These are phyloP conservation scores for Backusella morwellensis DNA, from an alignment of 192 early-diverging fungal genomes.

Conservation along the genomic window DNA sequence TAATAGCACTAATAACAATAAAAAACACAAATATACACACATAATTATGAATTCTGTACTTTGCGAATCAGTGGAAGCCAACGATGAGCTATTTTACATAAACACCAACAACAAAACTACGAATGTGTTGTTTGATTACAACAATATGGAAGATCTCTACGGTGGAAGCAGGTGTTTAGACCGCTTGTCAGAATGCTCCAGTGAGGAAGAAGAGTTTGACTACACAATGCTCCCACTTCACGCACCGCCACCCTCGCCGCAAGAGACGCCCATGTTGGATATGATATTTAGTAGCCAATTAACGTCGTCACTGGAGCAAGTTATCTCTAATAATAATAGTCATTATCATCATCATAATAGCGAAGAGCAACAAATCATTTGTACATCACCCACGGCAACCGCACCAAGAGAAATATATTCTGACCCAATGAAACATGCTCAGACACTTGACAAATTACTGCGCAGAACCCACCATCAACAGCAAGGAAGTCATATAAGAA, in stretches of 20 bases:
- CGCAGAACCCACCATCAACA: conserved; percentile 12
- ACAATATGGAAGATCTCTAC: conserved; percentile 6
- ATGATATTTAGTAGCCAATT: conserved; percentile 18
- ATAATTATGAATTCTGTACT: background rate
- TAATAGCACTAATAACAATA: background rate
- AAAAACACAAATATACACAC: background rate
- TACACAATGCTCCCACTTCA: conserved; percentile 9
- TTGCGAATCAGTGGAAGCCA: background rate
- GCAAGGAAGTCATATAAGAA: conserved; percentile 5
- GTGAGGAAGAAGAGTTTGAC: conserved; percentile 23
- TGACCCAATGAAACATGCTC: conserved; percentile 18
- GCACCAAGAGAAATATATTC: background rate
- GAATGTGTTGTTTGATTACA: background rate
- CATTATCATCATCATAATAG: background rate
- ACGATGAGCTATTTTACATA: conserved; percentile 7
- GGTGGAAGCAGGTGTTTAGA: background rate
- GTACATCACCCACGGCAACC: background rate
- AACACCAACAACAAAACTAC: background rate
- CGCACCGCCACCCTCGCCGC: conserved; percentile 32
- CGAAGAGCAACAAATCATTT: background rate
- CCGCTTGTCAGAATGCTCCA: conserved; percentile 14
- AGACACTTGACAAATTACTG: conserved; percentile 24
- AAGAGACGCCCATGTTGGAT: conserved; percentile 31
- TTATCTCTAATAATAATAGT: background rate
- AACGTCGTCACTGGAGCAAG: conserved; percentile 11